Base-by-base conservation (phyloP, 768 basidiomycete species). In the Suillus decipiens region DNA sequence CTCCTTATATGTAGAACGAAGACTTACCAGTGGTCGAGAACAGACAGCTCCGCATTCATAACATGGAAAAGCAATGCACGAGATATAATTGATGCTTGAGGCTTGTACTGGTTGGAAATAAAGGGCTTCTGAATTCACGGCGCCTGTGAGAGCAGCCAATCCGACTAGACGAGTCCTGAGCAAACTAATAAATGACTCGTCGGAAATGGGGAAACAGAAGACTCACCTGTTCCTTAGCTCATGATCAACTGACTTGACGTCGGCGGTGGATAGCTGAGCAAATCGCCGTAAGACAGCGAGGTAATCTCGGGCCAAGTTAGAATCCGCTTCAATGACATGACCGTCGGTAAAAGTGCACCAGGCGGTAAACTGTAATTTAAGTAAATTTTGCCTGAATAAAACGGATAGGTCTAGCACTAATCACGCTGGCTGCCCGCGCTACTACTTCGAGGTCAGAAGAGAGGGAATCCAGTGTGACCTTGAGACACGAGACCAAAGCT, bases 261-360 rank as follows among this genome's bases (percentile, higher is more conserved):
- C 79, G 5, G 76, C 77, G 62, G 78, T 81, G 63, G 90, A 88
- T 68, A 92, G 80, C 14, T 72, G 72, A 9, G 90, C 79, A 71
- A 96, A 94, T 63, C 80, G 84, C 12, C 75, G 76, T 42, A 96
- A 81, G 36, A 86, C 83, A 9, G 82, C 80, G 37, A 93, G 76
- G 74, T 96, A 96, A 62, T 88, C 82, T 33, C 80, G 78, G 0
- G 92, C 91, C 56, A 93, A 77, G 36, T 71, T 76, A 61, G 84
- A 84, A 70, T 96, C 95, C 14, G 89, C 85, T 33, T 91, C 92
- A 65, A 96, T 87, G 45, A 91, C 79, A 60, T 88, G 87, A 0
- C 94, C 93, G 67, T 96, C 90, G 24, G 95, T 94, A 67, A 89
- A 97, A 17, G 95, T 95, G 22, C 90, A 89, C 90, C 93, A 98